Conservation (phyloP, 2,329 filamentous ascomycete genomes). For the Paracoccidioides brasiliensis region DNA sequence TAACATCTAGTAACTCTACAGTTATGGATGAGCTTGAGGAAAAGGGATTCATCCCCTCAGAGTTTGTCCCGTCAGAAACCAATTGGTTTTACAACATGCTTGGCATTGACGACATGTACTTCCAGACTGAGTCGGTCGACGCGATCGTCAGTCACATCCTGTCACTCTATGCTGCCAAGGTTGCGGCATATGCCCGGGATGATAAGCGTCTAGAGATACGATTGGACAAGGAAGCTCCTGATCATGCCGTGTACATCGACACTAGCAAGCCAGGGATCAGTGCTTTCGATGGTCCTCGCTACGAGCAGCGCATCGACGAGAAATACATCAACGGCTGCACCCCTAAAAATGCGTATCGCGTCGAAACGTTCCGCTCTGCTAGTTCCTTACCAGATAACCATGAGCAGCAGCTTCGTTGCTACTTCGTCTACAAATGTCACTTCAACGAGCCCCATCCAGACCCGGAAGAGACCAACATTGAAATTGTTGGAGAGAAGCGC, state of each 20-base stretch:
- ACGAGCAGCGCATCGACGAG: constrained; percentile 83
- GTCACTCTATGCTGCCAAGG: constrained; percentile 91
- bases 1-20: constrained; percentile 24
- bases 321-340: constrained; percentile 83
- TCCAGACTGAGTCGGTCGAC: constrained; percentile 73
- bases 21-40: constrained; percentile 70
- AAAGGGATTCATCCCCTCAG: constrained; percentile 72
- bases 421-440: constrained; percentile 95
- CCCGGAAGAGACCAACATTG: constrained; percentile 71
- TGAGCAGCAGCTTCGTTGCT: constrained; percentile 81
- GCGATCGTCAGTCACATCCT: constrained; percentile 90
- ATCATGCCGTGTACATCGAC: constrained; percentile 97
- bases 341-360: constrained; percentile 64
- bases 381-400: constrained; percentile 62
- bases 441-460: constrained; percentile 65
- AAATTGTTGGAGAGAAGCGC: constrained; percentile 81
- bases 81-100: constrained; percentile 97
- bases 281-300: constrained; percentile 65
- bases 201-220: constrained; percentile 92
- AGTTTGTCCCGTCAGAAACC: constrained; percentile 73
- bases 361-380: constrained; percentile 92
- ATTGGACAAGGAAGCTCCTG: constrained; percentile 83
- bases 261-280: constrained; percentile 82
- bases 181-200: constrained; percentile 82
- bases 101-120: constrained; percentile 97